Conservation (phyloP, 2,329 filamentous ascomycete species). For the Graphiopsis chlorocephala region DNA sequence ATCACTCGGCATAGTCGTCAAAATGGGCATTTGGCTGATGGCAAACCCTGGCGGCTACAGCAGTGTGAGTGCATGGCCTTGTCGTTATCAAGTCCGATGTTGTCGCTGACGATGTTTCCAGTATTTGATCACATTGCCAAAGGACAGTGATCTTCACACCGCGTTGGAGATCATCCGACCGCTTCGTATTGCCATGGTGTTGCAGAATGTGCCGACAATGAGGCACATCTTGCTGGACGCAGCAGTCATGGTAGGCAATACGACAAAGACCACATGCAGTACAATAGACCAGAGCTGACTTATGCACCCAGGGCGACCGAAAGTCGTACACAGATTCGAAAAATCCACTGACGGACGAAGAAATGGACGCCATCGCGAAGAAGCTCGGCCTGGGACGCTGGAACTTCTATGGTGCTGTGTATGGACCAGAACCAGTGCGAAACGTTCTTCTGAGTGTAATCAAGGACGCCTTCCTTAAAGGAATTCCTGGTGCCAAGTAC, state of each 20-base stretch:
- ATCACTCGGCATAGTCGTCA: slow-evolving; percentile 39
- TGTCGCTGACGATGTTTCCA: slow-evolving; percentile 27
- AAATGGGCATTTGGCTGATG: slow-evolving; percentile 57
- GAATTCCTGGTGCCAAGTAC: slow-evolving; percentile 43
- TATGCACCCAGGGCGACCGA: slow-evolving; percentile 29
- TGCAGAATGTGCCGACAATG: slow-evolving; percentile 50
- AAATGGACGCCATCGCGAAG: slow-evolving; percentile 42
- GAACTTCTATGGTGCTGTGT: slow-evolving; percentile 52
- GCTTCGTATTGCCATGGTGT: slow-evolving; percentile 39
- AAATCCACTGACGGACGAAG: slow-evolving; percentile 39
- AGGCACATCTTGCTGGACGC: slow-evolving; percentile 47
- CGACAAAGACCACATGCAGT: neutral
- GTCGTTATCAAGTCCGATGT: slow-evolving; percentile 19
- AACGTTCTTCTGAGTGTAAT: slow-evolving; percentile 38
- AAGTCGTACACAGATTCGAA: slow-evolving; percentile 34
- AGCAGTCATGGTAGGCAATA: slow-evolving; percentile 34
- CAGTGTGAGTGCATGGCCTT: neutral
- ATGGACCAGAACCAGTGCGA: slow-evolving; percentile 34
- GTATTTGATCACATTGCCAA: slow-evolving; percentile 45
- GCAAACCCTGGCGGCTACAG: slow-evolving; percentile 49
- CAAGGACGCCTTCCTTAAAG: slow-evolving; percentile 41
- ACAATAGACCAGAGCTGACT: neutral
- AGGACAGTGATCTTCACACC: slow-evolving; percentile 49
- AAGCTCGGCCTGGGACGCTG: slow-evolving; percentile 47
- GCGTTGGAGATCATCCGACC: slow-evolving; percentile 51